phyloP scores from a whole-genome alignment of 73 alveolate species.

The Tetrahymena borealis region DNA sequence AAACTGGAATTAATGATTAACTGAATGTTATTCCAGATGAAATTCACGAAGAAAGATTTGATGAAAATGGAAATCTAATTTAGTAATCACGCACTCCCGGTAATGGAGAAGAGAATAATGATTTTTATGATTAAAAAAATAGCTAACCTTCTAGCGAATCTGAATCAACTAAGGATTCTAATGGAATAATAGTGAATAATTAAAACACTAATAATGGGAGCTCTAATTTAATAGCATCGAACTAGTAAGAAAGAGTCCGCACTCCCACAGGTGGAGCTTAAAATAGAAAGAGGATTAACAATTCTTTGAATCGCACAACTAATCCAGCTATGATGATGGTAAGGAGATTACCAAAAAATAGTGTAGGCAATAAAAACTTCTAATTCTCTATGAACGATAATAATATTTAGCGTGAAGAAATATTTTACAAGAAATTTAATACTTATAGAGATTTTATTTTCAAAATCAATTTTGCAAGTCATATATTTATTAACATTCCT shows the following conservation, averaged over 20 bases:
- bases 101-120: background rate
- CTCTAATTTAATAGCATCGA: background rate
- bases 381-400: background rate
- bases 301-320: background rate
- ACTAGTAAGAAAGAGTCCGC: background rate
- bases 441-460: slow-evolving; percentile 26
- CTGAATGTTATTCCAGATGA: background rate
- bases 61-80: background rate
- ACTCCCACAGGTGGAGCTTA: background rate
- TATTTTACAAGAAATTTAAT: slow-evolving; percentile 7
- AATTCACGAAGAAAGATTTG: background rate
- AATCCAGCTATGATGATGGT: background rate
- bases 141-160: background rate
- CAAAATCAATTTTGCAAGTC: slow-evolving; percentile 17
- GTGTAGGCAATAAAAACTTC: background rate
- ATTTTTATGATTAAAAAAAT: background rate
- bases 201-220: background rate
- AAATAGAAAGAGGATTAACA: background rate
- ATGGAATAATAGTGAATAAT: background rate
- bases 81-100: background rate
- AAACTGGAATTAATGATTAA: background rate
- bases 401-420: slow-evolving; percentile 6
- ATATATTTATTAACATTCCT: slow-evolving; percentile 13
- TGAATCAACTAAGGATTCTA: background rate
- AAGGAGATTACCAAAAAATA: background rate